phyloP scores from a whole-genome alignment of 2,329 filamentous ascomycete genomes.

The Allantophomopsis cytisporea region DNA sequence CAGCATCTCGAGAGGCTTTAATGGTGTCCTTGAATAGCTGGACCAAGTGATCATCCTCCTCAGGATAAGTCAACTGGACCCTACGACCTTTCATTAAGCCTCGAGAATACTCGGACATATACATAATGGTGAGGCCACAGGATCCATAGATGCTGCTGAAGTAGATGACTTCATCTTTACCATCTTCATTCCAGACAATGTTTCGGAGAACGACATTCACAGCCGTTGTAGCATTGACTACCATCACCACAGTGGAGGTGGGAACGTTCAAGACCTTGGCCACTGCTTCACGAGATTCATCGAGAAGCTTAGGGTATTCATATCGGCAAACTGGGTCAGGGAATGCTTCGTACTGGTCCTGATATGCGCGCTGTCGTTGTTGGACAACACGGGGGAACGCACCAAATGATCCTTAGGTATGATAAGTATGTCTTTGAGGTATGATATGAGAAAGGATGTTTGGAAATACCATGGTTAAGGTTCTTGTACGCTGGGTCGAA shows the following conservation, averaged over 20 bases:
- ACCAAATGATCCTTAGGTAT: slow-evolving; percentile 56
- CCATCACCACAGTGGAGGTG: slow-evolving; percentile 55
- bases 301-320: slow-evolving; percentile 46
- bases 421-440: too few relatives aligned
- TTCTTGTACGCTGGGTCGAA: slow-evolving; percentile 19
- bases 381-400: slow-evolving; percentile 53
- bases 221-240: slow-evolving; percentile 68
- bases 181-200: slow-evolving; percentile 47
- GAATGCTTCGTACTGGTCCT: slow-evolving; percentile 49
- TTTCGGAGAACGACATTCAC: slow-evolving; percentile 72
- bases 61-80: slow-evolving; percentile 54
- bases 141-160: slow-evolving; percentile 70
- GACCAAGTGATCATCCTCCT: slow-evolving; percentile 55
- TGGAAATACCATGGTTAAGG: slow-evolving; percentile 20
- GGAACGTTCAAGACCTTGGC: slow-evolving; percentile 54
- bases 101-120: slow-evolving; percentile 51
- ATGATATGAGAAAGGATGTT: neutral
- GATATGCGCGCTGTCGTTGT: slow-evolving; percentile 45
- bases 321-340: slow-evolving; percentile 71
- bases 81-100: slow-evolving; percentile 27
- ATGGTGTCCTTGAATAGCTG: slow-evolving; percentile 46
- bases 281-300: slow-evolving; percentile 48
- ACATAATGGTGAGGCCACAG: slow-evolving; percentile 62
- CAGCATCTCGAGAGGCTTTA: slow-evolving; percentile 30
- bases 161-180: slow-evolving; percentile 58